phyloP scores from a whole-genome alignment of 1,284 basidiomycete genomes.

The Crepidotus sp. region DNA sequence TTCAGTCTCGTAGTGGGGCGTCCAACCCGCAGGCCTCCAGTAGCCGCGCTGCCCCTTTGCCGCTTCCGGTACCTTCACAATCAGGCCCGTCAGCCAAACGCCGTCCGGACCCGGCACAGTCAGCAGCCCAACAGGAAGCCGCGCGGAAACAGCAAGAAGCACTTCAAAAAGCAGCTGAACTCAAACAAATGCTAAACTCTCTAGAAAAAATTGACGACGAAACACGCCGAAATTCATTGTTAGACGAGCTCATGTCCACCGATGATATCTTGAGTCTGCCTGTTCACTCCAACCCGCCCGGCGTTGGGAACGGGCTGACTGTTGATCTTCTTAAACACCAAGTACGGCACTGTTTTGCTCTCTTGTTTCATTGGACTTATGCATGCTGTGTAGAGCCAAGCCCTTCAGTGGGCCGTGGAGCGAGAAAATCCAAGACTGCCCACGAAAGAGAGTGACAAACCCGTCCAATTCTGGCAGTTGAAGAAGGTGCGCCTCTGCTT shows the following conservation, averaged over 20 bases:
- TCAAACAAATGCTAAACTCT: constrained; percentile 52
- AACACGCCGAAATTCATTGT: constrained; percentile 54
- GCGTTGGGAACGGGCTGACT: constrained; percentile 50
- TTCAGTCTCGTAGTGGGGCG: constrained; percentile 24
- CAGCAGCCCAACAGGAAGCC: constrained; percentile 32
- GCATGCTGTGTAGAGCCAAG: constrained; percentile 49
- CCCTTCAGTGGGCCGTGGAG: constrained; percentile 70
- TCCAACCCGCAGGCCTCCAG: constrained; percentile 20
- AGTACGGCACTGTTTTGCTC: constrained; percentile 30
- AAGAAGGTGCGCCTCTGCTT: too few species aligned
- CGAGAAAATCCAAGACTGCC: constrained; percentile 71
- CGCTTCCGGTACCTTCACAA: constrained; percentile 17
- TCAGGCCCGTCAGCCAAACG: constrained; percentile 15
- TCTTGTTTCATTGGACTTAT: constrained; percentile 5
- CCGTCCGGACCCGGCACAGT: constrained; percentile 24
- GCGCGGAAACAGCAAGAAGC: constrained; percentile 44
- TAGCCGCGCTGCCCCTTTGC: constrained; percentile 5
- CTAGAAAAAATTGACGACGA: constrained; percentile 76
- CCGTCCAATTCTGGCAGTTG: constrained; percentile 83
- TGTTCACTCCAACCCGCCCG: constrained; percentile 57
- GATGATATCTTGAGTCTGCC: constrained; percentile 65
- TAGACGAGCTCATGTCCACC: constrained; percentile 59
- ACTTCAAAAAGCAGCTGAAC: constrained; percentile 51
- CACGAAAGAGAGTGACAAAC: constrained; percentile 51
- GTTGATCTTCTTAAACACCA: constrained; percentile 77